Evolutionary conservation across 192 early-diverging fungal species (phyloP).

Genomic region (Coemansia sp.): DNA sequence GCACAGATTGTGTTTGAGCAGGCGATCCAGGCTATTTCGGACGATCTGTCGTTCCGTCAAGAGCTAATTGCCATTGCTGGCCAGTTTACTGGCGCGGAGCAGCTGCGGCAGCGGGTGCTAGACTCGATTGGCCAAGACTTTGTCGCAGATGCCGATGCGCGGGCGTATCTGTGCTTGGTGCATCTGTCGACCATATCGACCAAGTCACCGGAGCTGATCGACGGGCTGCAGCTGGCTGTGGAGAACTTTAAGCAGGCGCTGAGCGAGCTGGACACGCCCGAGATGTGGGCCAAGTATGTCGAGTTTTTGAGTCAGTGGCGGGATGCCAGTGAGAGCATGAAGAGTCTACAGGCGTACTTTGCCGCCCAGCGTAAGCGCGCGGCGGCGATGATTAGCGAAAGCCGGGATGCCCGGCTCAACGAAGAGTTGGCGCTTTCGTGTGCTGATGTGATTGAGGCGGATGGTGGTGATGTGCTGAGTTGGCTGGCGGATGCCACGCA

Average conservation of each 20-base stretch:
- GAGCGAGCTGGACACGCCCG: conserved; percentile 39
- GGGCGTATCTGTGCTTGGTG: conserved; percentile 59
- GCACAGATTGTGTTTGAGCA: conserved; percentile 75
- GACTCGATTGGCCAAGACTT: conserved; percentile 35
- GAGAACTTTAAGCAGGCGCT: conserved; percentile 56
- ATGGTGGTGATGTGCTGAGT: conserved; percentile 15
- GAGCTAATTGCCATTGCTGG: conserved; percentile 67
- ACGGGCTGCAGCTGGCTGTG: conserved; percentile 46
- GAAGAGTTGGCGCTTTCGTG: conserved; percentile 55
- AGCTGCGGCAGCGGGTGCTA: conserved; percentile 16
- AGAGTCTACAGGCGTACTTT: conserved; percentile 26
- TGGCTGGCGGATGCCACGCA: conserved; percentile 29
- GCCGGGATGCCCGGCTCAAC: conserved; percentile 46
- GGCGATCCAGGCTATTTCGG: conserved; percentile 74
- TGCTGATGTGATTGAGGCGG: background rate
- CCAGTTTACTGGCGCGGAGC: conserved; percentile 54
- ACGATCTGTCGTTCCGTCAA: conserved; percentile 71
- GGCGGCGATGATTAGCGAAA: conserved; percentile 52
- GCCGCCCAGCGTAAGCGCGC: conserved; percentile 59
- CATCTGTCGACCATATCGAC: conserved; percentile 58
- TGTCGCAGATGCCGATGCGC: conserved; percentile 28
- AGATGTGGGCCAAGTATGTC: conserved; percentile 65
- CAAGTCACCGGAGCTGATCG: conserved; percentile 60
- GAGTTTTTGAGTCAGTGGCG: conserved; percentile 60
- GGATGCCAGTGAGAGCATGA: background rate